Conservation (phyloP, 208 protist genomes). For the Wallacemonas sp. region DNA sequence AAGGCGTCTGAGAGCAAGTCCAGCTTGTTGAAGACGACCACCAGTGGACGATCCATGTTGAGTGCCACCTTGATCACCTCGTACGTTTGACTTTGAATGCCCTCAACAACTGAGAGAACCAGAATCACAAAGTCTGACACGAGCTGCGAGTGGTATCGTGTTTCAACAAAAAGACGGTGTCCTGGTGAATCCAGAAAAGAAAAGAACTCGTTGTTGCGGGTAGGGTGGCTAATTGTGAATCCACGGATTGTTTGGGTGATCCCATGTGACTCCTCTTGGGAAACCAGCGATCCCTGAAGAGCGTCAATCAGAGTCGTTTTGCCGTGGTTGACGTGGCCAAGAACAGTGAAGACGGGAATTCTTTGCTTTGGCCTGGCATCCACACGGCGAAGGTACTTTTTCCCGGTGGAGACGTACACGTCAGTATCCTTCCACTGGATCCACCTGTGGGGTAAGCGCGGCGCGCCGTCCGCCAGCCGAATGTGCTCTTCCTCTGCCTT, state of each 20-base stretch:
- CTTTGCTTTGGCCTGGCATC: conserved; percentile 25
- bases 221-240: conserved; percentile 47
- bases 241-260: conserved; percentile 80
- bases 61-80: conserved; percentile 86
- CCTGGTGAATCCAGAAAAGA: conserved; percentile 92
- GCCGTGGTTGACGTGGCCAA: conserved; percentile 87
- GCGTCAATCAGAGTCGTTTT: conserved; percentile 89
- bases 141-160: conserved; percentile 72
- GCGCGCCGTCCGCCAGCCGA: background rate
- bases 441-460: conserved; percentile 21
- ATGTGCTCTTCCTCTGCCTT: conserved; percentile 42
- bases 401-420: conserved; percentile 74
- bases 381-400: conserved; percentile 49
- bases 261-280: conserved; percentile 54
- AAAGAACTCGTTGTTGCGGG: conserved; percentile 22
- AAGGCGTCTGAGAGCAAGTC: conserved; percentile 71
- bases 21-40: conserved; percentile 89
- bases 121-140: conserved; percentile 71
- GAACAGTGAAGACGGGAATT: conserved; percentile 73
- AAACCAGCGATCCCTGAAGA: conserved; percentile 52
- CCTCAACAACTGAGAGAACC: conserved; percentile 80
- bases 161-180: conserved; percentile 79
- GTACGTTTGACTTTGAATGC: conserved; percentile 79
- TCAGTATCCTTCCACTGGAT: conserved; percentile 85
- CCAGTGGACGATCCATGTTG: conserved; percentile 78